Percentiles rank a stretch among this genome's conserved stretches.
Conservation (phyloP, 75 land plant species). For the Selaginella moellendorffii region DNA sequence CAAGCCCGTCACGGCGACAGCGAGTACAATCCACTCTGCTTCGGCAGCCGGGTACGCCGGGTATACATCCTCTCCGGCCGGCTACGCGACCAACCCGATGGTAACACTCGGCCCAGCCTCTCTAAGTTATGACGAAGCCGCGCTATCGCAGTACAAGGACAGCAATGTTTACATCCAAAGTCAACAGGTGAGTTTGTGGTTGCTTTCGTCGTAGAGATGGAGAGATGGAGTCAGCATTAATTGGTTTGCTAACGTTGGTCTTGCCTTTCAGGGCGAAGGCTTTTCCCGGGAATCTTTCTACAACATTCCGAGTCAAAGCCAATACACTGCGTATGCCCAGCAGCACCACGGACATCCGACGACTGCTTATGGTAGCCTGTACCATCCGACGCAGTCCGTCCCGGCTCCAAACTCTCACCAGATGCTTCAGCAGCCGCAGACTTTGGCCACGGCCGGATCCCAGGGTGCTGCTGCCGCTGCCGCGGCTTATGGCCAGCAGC, state of each 20-base stretch:
- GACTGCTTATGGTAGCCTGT: slow-evolving; percentile 10
- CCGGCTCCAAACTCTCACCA: slow-evolving; percentile 56
- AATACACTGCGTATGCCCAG: not conserved
- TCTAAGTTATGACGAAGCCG: not conserved
- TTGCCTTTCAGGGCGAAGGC: not conserved
- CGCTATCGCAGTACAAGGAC: slow-evolving; percentile 9
- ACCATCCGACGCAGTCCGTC: slow-evolving; percentile 52
- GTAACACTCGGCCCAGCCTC: not conserved
- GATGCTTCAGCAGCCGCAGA: slow-evolving; percentile 68
- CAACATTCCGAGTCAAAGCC: not conserved
- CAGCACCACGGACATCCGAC: not conserved
- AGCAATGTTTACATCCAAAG: not conserved
- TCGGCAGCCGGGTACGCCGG: not conserved
- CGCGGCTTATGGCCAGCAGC: slow-evolving; percentile 57
- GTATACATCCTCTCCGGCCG: not conserved
- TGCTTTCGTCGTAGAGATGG: no score
- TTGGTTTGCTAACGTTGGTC: not conserved
- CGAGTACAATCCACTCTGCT: no score
- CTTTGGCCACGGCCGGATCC: slow-evolving; percentile 40
- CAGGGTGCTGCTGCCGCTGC: slow-evolving; percentile 45
- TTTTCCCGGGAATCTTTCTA: not conserved
- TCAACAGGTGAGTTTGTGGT: not conserved
- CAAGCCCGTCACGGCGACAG: not conserved
- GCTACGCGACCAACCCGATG: not conserved
- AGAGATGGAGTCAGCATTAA: not conserved